Conservation (phyloP, 2,329 filamentous ascomycete genomes). For the Graphilbum sp. region DNA sequence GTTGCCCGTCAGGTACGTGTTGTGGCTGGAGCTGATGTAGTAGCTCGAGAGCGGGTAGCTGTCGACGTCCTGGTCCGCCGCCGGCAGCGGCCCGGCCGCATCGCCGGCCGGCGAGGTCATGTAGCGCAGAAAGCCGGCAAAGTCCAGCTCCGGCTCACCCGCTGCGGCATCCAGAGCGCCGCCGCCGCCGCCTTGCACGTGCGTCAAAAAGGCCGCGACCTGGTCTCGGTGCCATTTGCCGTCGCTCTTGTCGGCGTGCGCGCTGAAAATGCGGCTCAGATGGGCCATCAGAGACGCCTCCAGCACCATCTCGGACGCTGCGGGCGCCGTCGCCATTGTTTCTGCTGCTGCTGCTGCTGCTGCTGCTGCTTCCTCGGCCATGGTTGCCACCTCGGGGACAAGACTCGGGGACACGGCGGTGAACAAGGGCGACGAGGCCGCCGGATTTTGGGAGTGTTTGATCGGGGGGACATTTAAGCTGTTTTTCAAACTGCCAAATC, state of each 20-base stretch:
- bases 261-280: constrained; percentile 29
- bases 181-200: constrained; percentile 14
- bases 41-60: constrained; percentile 68
- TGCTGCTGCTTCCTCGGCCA: neutral
- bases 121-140: constrained; percentile 34
- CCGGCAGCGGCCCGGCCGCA: constrained; percentile 21
- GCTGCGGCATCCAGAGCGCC: constrained; percentile 10
- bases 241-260: constrained; percentile 22
- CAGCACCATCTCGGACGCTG: constrained; percentile 11
- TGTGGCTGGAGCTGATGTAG: constrained; percentile 88
- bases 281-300: constrained; percentile 23
- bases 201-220: constrained; percentile 27
- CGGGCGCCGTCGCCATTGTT: neutral
- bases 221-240: constrained; percentile 28
- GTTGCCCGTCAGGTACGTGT: constrained; percentile 81
- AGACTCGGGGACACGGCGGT: too few relatives aligned
- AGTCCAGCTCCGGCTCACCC: constrained; percentile 22
- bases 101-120: constrained; percentile 35
- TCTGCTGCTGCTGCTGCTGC: neutral
- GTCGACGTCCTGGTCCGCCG: constrained; percentile 35
- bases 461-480: too few relatives aligned
- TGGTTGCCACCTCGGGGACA: neutral
- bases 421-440: too few relatives aligned
- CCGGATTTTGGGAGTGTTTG: too few relatives aligned
- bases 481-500: too few relatives aligned